Conservation (phyloP, 2,329 filamentous ascomycete species). For the Fusarium subtropicale region DNA sequence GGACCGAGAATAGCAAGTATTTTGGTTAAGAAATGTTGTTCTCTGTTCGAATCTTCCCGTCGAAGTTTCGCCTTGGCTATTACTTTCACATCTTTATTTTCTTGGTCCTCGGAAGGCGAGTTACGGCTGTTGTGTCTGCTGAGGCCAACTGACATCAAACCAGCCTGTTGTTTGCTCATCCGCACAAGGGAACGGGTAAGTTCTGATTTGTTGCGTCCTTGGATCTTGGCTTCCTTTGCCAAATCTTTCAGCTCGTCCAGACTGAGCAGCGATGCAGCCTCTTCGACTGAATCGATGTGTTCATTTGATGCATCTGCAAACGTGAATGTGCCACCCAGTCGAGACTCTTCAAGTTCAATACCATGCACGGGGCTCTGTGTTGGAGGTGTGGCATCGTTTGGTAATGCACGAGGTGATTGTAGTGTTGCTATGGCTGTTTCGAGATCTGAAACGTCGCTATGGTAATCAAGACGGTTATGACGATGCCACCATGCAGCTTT, state of each 20-base stretch:
- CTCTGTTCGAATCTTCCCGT: slow-evolving; percentile 67
- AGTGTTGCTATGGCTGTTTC: slow-evolving; percentile 73
- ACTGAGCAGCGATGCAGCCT: slow-evolving; percentile 83
- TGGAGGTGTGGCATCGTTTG: slow-evolving; percentile 48
- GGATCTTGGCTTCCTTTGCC: slow-evolving; percentile 86
- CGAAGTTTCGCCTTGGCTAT: slow-evolving; percentile 30
- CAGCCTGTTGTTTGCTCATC: slow-evolving; percentile 78
- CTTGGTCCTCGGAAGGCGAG: slow-evolving; percentile 61
- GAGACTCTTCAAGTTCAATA: slow-evolving; percentile 56
- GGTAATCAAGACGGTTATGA: slow-evolving; percentile 79
- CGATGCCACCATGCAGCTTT: slow-evolving; percentile 95
- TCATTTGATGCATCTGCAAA: slow-evolving; percentile 85
- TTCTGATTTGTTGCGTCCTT: slow-evolving; percentile 89
- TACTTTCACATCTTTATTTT: slow-evolving; percentile 45
- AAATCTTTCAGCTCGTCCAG: slow-evolving; percentile 88
- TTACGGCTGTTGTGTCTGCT: slow-evolving; percentile 72
- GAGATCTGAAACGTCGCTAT: slow-evolving; percentile 83
- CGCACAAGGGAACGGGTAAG: slow-evolving; percentile 78
- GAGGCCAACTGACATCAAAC: slow-evolving; percentile 76
- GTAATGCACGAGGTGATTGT: slow-evolving; percentile 68
- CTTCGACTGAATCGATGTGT: slow-evolving; percentile 80
- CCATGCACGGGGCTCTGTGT: slow-evolving; percentile 42
- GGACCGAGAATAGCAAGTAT: slow-evolving; percentile 82
- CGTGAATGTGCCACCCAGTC: slow-evolving; percentile 69
- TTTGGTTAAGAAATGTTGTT: slow-evolving; percentile 79